These are phyloP conservation scores for Saccharomycopsis fermentans DNA, from an alignment of 805 yeast genomes.

Conservation along the genomic window DNA sequence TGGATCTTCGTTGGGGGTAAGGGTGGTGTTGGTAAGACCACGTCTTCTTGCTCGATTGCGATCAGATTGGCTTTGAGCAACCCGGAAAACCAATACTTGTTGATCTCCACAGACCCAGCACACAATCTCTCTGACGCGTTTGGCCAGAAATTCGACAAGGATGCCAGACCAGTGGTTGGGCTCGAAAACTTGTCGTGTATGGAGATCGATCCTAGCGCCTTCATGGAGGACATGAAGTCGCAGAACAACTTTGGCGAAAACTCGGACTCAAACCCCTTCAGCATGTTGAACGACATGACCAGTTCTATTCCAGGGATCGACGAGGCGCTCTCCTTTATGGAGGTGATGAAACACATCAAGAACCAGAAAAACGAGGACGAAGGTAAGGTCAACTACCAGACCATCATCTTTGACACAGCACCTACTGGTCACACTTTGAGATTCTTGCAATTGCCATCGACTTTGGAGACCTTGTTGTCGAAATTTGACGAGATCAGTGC, in stretches of 20 bases:
- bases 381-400: constrained; percentile 48
- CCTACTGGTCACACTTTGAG: constrained; percentile 98
- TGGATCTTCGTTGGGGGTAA: constrained; percentile 99
- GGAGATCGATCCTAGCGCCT: constrained; percentile 97
- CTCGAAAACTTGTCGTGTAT: constrained; percentile 82
- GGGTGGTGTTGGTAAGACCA: constrained; percentile 99
- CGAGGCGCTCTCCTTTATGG: constrained; percentile 96
- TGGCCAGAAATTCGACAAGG: constrained; percentile 96
- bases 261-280: constrained; percentile 30
- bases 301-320: constrained; percentile 97
- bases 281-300: constrained; percentile 43
- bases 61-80: constrained; percentile 82
- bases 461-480: constrained; percentile 75
- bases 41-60: constrained; percentile 92
- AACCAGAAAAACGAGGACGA: constrained; percentile 37
- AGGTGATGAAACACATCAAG: constrained; percentile 93
- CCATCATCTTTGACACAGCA: constrained; percentile 97
- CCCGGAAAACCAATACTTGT: constrained; percentile 68
- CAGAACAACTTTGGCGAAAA: constrained; percentile 37
- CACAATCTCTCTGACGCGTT: constrained; percentile 96
- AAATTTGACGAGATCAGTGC: constrained; percentile 83
- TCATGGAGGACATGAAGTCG: constrained; percentile 78
- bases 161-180: constrained; percentile 89
- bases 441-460: constrained; percentile 88
- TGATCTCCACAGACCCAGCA: constrained; percentile 97